These are phyloP conservation scores for Tetradesmus obliquus DNA, from an alignment of 139 green algal genomes.

Conservation along the genomic window DNA sequence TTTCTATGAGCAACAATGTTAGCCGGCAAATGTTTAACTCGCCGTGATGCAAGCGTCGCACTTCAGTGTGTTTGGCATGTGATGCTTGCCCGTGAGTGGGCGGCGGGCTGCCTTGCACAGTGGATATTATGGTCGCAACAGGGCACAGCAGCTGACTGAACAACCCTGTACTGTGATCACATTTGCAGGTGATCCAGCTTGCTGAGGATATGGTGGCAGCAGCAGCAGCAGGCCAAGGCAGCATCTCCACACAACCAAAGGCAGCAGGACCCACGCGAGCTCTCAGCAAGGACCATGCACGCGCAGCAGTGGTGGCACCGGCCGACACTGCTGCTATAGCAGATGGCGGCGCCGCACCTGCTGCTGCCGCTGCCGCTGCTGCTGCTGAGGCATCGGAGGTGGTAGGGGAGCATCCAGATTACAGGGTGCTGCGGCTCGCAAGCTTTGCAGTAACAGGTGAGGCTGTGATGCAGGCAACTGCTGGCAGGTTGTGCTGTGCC, in stretches of 20 bases:
- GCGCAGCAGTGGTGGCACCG: background rate
- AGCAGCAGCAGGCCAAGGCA: constrained; percentile 3
- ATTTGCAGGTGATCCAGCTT: constrained; percentile 17
- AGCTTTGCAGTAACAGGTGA: background rate
- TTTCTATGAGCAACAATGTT: constrained; percentile 64
- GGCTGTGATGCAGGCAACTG: too few species aligned
- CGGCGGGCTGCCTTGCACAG: too few species aligned
- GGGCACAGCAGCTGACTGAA: too few species aligned
- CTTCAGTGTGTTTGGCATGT: too few species aligned
- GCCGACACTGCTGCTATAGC: background rate
- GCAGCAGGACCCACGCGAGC: background rate
- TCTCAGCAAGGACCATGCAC: constrained; percentile 3
- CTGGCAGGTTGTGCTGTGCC: too few species aligned
- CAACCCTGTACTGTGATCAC: too few species aligned
- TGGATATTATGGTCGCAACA: too few species aligned
- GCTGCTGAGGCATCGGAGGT: background rate
- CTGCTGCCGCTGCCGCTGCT: background rate
- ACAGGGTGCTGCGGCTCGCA: background rate
- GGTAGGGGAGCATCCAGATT: background rate
- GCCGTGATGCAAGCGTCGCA: too few species aligned
- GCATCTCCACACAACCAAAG: background rate
- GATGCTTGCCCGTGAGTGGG: too few species aligned
- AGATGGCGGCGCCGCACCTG: background rate
- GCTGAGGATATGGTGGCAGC: constrained; percentile 36
- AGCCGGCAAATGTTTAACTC: too few species aligned